A percentile compares a stretch with the other conserved stretches of the same genome.
These are phyloP conservation scores for Nepenthes alata DNA, from an alignment of 179 eudicot genomes.

Conservation along the genomic window DNA sequence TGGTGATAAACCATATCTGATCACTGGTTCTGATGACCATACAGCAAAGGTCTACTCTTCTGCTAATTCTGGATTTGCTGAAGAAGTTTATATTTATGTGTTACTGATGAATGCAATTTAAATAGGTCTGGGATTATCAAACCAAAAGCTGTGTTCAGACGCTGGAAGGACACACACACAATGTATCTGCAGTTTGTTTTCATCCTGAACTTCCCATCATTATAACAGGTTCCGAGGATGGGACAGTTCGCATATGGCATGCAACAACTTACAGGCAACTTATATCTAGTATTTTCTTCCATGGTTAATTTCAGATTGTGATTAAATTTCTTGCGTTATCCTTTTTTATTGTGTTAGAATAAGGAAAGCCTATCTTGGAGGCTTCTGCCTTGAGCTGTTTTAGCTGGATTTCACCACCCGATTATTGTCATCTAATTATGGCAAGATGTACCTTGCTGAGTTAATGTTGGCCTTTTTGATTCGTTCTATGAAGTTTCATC, in stretches of 20 bases:
- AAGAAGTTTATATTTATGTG: neutral
- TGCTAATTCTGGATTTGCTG: neutral
- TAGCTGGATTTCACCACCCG: neutral
- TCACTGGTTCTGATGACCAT: slow-evolving; percentile 90
- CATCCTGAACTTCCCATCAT: slow-evolving; percentile 93
- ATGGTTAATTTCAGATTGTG: neutral
- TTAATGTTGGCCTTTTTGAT: too few species aligned
- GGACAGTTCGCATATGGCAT: slow-evolving; percentile 90
- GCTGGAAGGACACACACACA: slow-evolving; percentile 83
- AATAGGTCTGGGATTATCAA: slow-evolving; percentile 90
- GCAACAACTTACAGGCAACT: slow-evolving; percentile 73
- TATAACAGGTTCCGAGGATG: slow-evolving; percentile 88
- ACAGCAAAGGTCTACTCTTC: slow-evolving; percentile 61
- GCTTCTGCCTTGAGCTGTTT: neutral
- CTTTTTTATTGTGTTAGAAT: neutral
- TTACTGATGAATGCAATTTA: slow-evolving; percentile 3
- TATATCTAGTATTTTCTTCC: neutral
- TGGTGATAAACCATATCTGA: slow-evolving; percentile 79
- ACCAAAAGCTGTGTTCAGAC: slow-evolving; percentile 92
- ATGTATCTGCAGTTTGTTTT: slow-evolving; percentile 85
- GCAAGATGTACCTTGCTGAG: too few species aligned
- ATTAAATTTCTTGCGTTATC: neutral
- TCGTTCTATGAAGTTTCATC: too few species aligned
- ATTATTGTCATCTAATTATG: neutral
- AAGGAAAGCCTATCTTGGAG: neutral